Evolutionary conservation across 768 basidiomycete genomes (phyloP).

Genomic region (Galerina sulciceps): DNA sequence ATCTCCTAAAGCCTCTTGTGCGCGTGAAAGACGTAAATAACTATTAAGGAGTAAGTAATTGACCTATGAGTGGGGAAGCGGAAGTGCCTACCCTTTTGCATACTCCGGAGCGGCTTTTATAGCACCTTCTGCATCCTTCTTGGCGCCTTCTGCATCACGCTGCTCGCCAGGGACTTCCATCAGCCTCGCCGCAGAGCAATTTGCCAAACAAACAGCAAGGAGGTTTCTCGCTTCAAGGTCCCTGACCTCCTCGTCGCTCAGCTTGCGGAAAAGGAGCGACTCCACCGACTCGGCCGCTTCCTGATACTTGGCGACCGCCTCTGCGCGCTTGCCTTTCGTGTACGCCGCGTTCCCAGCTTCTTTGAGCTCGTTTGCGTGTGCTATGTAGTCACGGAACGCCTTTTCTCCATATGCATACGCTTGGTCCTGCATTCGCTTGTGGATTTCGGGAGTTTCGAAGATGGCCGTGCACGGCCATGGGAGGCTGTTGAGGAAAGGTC

Average conservation of each 20-base stretch:
- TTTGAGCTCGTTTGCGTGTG: slow-evolving; percentile 2
- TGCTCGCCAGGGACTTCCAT: background rate
- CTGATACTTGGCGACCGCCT: slow-evolving; percentile 4
- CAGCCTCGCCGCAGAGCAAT: slow-evolving; percentile 8
- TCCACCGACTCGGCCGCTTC: slow-evolving; percentile 6
- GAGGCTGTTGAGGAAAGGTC: background rate
- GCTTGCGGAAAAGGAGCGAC: background rate
- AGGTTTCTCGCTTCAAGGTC: slow-evolving; percentile 6
- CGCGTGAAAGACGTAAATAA: slow-evolving; percentile 8
- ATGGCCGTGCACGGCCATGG: background rate
- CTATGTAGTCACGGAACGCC: slow-evolving; percentile 9
- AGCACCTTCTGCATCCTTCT: slow-evolving; percentile 4
- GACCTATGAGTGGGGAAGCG: background rate
- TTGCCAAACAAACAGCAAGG: slow-evolving; percentile 7
- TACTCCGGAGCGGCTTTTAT: slow-evolving; percentile 2
- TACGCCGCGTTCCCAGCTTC: slow-evolving; percentile 14
- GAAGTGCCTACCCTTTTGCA: slow-evolving; percentile 7
- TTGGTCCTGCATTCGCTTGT: background rate
- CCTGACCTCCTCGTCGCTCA: slow-evolving; percentile 1
- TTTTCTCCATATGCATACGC: background rate
- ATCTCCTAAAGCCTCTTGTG: slow-evolving; percentile 8
- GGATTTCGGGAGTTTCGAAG: slow-evolving; percentile 4
- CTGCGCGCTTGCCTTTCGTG: background rate
- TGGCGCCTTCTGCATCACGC: slow-evolving; percentile 4
- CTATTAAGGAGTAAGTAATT: background rate